Evolutionary conservation across 345 rosid genomes (phyloP).

Genomic region (Zanthoxylum bungeanum): DNA sequence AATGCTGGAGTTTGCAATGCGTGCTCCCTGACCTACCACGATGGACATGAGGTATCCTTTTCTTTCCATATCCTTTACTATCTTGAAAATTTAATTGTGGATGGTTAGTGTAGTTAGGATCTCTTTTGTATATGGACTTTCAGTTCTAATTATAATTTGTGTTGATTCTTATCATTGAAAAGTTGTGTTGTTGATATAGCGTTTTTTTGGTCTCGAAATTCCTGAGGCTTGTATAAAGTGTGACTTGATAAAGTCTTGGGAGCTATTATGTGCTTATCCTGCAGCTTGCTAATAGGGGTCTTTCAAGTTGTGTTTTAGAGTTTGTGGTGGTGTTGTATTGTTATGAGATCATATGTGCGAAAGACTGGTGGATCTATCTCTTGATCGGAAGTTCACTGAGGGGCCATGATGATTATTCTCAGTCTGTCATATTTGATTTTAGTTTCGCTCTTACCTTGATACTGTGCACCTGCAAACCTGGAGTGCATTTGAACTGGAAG

Average conservation of each 20-base stretch:
- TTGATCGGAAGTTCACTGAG: neutral
- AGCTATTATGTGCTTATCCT: neutral
- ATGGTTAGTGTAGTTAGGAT: neutral
- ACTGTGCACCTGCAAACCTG: neutral
- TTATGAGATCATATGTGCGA: neutral
- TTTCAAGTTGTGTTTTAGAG: neutral
- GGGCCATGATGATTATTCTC: neutral
- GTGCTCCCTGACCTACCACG: slow-evolving; percentile 90
- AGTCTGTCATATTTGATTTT: neutral
- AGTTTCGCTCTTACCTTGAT: neutral
- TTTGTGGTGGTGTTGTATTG: neutral
- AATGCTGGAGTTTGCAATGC: slow-evolving; percentile 95
- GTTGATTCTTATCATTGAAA: neutral
- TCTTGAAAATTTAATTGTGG: neutral
- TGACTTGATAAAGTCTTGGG: neutral
- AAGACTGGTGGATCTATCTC: neutral
- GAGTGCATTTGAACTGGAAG: neutral
- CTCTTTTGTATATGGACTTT: too few species aligned
- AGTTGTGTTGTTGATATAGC: neutral
- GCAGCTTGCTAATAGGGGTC: neutral
- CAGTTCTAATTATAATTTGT: too few species aligned
- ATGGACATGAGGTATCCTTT: slow-evolving; percentile 93
- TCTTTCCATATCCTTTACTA: neutral
- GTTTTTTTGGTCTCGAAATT: neutral
- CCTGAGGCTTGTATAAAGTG: neutral